Evolutionary conservation across 345 rosid species (phyloP).

Genomic region (Gossypium australe): DNA sequence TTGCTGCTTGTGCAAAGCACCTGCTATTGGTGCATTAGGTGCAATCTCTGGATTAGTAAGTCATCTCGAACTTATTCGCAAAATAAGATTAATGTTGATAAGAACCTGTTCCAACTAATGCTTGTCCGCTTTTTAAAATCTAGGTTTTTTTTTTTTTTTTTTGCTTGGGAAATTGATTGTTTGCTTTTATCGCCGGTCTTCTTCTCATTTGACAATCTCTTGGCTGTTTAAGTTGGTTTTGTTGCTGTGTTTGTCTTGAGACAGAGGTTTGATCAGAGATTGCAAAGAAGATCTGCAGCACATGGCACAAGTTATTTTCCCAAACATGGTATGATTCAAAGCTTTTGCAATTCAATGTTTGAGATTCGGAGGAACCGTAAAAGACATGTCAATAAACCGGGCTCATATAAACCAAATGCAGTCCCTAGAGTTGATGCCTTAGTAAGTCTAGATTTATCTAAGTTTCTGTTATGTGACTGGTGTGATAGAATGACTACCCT

Average conservation of each 20-base stretch:
- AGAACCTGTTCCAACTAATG: not conserved
- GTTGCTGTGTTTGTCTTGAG: conserved; percentile 57
- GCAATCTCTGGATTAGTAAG: conserved; percentile 81
- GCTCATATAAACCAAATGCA: too few relatives aligned
- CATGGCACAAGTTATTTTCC: conserved; percentile 54
- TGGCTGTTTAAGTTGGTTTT: conserved; percentile 58
- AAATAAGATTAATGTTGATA: not conserved
- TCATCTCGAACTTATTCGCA: conserved; percentile 6
- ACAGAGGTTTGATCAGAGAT: conserved; percentile 50
- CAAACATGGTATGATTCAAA: conserved; percentile 53
- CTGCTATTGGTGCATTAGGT: conserved; percentile 90
- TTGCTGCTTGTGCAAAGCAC: conserved; percentile 55
- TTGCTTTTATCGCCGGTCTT: not conserved
- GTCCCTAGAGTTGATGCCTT: not conserved
- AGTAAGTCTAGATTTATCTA: not conserved
- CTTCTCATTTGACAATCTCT: not conserved
- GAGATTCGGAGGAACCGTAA: not conserved
- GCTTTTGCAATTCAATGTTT: conserved; percentile 1
- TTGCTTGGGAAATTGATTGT: not conserved
- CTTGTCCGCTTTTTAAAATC: not conserved
- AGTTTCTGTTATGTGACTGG: not conserved
- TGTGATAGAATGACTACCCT: not conserved
- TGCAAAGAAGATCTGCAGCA: conserved; percentile 59
- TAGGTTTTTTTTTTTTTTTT: too few relatives aligned
- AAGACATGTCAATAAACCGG: not conserved